Evolutionary conservation across 1,284 basidiomycete species (phyloP).

Genomic region (Pyrrhoderma noxium): DNA sequence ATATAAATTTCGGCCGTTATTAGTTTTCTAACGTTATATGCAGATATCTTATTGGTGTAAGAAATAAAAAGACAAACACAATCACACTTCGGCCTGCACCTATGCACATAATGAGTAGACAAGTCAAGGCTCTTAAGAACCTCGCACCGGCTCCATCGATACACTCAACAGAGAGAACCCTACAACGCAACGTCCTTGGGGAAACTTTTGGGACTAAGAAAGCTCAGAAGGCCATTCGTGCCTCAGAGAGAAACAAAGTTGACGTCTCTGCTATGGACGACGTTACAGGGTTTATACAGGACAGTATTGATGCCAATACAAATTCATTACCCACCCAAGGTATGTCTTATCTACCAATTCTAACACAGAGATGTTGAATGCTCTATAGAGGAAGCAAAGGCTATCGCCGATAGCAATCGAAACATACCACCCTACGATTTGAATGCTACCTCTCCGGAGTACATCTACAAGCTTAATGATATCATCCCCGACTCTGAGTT

Average conservation of each 20-base stretch:
- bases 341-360: conserved; percentile 27
- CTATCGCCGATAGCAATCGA: conserved; percentile 49
- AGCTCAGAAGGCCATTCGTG: conserved; percentile 76
- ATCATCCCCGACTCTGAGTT: conserved; percentile 76
- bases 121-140: conserved; percentile 66
- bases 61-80: conserved; percentile 64
- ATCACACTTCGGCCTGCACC: conserved; percentile 64
- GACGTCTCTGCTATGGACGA: conserved; percentile 81
- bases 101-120: conserved; percentile 68
- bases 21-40: conserved; percentile 5
- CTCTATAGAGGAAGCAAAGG: conserved; percentile 54
- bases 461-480: conserved; percentile 70
- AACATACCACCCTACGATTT: conserved; percentile 69
- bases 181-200: conserved; percentile 73
- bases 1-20: background rate
- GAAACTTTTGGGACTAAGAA: conserved; percentile 92
- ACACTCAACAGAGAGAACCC: conserved; percentile 46
- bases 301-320: conserved; percentile 69
- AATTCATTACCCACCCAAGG: conserved; percentile 60
- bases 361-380: background rate
- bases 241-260: conserved; percentile 80
- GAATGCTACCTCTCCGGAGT: conserved; percentile 55
- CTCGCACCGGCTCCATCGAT: conserved; percentile 29
- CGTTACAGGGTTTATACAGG: conserved; percentile 71
- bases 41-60: conserved; percentile 62